phyloP scores from a whole-genome alignment of 768 basidiomycete genomes.

The Hygrophorus pudorinus region DNA sequence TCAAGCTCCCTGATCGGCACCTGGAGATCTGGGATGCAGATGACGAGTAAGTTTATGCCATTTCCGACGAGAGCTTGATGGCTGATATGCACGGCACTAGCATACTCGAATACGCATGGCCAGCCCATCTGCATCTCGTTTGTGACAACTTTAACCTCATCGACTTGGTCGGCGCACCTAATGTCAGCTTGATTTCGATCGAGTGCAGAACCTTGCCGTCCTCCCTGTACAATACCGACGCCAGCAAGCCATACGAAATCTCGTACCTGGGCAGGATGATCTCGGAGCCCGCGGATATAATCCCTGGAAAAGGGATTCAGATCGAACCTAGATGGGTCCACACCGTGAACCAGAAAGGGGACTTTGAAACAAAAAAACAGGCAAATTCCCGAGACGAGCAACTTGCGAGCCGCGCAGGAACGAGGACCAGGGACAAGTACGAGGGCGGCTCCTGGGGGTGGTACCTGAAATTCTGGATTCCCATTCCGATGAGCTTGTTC shows the following conservation, averaged over 20 bases:
- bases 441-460: slow-evolving; percentile 16
- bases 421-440: slow-evolving; percentile 20
- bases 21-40: background rate
- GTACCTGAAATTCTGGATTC: slow-evolving; percentile 33
- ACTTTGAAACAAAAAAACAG: too few species aligned
- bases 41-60: background rate
- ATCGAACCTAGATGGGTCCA: background rate
- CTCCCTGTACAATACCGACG: too few species aligned
- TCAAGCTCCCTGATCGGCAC: background rate
- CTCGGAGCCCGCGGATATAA: background rate
- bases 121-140: background rate
- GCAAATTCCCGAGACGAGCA: too few species aligned
- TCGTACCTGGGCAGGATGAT: background rate
- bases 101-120: background rate
- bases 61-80: background rate
- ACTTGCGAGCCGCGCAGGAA: slow-evolving; percentile 2
- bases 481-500: slow-evolving; percentile 38
- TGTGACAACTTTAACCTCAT: background rate
- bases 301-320: background rate
- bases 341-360: background rate
- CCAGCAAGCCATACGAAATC: background rate
- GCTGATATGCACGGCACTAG: background rate
- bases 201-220: background rate
- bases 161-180: background rate
- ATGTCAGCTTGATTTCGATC: background rate